Evolutionary conservation across 768 basidiomycete species (phyloP), one percentile per base, ranked within the genome.

Genomic region (Lactifluus hygrophoroides): DNA sequence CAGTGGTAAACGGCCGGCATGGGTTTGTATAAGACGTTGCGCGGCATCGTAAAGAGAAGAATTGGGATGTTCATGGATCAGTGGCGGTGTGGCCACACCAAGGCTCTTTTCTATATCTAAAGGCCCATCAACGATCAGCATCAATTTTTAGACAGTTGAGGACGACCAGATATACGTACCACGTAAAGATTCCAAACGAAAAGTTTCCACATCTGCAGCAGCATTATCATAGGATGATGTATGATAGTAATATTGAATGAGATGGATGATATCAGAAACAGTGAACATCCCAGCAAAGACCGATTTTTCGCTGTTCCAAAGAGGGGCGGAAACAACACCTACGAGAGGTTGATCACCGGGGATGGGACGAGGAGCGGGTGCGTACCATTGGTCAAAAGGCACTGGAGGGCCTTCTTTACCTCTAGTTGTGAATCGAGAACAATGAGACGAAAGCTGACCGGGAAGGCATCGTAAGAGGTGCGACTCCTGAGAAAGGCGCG

Each of bases 271-370:
- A 72, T 99, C 96, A 57, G 93, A 82, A n/a, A 98, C 92, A 9
- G 96, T 99, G 68, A 99, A 88, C 95, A 99, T 98, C 60, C 96
- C 96, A 9, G 92, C 91, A 67, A 99, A 99, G 42, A 78, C 83
- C 5, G 91, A 94, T 60, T 82, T 83, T 63, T 93, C 90, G 71
- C 93, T 95, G 75, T 97, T 95, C 92, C 95, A 99, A 25, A 99
- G 77, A 13, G 96, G 95, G 0, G 96, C 96, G 5, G 96, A 98
- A 21, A 98, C 94, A 59, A 98, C 94, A 61, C 94, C 95, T 96
- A 69, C 7, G 47, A 51, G 37, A 53, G 62, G 54, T 44, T 7
- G 30, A n/a, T 3, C 4, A 30, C 54, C 37, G 30, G 54, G 57
- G 48, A 40, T 8, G 48, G 53, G 8, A 45, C 10, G 45, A 40